These are phyloP conservation scores for Pleoardoris graminearum DNA, from an alignment of 2,329 filamentous ascomycete species.

Conservation along the genomic window DNA sequence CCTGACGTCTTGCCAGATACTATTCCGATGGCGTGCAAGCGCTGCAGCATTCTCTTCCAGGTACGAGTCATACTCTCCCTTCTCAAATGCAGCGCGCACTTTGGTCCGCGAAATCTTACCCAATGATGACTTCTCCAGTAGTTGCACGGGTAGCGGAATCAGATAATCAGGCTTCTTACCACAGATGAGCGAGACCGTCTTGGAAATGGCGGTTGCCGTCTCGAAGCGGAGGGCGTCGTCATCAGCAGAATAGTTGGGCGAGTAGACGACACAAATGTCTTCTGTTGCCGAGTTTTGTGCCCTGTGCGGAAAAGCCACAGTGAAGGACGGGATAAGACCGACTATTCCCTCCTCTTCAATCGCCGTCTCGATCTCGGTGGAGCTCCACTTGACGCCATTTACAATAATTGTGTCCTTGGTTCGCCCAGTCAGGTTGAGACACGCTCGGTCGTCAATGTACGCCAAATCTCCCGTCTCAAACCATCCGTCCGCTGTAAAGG, in stretches of 20 bases:
- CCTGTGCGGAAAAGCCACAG: neutral
- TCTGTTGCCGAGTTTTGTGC: neutral
- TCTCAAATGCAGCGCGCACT: constrained; percentile 32
- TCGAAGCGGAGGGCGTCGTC: neutral
- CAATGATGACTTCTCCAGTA: constrained; percentile 44
- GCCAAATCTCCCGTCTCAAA: constrained; percentile 32
- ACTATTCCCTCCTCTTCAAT: constrained; percentile 22
- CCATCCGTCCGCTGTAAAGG: constrained; percentile 27
- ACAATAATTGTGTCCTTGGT: constrained; percentile 32
- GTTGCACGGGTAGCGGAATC: neutral
- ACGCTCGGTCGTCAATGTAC: constrained; percentile 26
- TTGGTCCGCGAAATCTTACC: constrained; percentile 50
- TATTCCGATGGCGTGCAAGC: neutral
- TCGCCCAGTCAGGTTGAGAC: constrained; percentile 26
- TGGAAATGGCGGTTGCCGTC: neutral
- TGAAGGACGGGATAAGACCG: constrained; percentile 12
- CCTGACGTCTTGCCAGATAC: neutral
- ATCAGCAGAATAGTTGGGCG: neutral
- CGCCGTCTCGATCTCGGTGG: constrained; percentile 25
- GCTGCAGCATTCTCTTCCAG: neutral
- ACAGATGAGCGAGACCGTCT: neutral
- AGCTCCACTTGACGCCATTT: constrained; percentile 32
- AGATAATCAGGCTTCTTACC: neutral
- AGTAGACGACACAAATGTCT: neutral
- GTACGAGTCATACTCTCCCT: neutral